phyloP scores from a whole-genome alignment of 257 asterid genomes.

The Nicotiana noctiflora region DNA sequence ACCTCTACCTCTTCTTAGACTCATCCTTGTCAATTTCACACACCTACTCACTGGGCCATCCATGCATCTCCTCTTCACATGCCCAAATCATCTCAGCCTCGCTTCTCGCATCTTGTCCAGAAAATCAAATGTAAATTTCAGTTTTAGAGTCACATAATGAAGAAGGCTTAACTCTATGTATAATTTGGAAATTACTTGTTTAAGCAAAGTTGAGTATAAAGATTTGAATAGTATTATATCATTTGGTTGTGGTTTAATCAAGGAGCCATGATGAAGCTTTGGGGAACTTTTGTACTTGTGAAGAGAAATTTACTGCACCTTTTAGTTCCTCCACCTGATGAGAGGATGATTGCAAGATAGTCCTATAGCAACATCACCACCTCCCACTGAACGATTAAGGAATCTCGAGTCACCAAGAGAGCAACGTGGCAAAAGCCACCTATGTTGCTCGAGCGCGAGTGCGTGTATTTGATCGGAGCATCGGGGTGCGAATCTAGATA shows the following conservation, averaged over 20 bases:
- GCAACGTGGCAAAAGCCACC: background rate
- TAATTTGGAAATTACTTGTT: background rate
- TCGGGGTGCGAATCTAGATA: too few species aligned
- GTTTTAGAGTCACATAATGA: background rate
- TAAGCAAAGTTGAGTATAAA: background rate
- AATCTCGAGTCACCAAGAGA: background rate
- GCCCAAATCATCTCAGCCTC: too few species aligned
- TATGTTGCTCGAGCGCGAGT: too few species aligned
- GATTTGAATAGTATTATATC: background rate
- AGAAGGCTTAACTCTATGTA: background rate
- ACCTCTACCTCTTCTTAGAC: too few species aligned
- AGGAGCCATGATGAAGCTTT: background rate
- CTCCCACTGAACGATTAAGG: background rate
- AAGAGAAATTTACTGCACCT: background rate
- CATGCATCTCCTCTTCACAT: too few species aligned
- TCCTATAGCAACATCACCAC: background rate
- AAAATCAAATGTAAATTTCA: background rate
- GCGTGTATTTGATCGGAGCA: too few species aligned
- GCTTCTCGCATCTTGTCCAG: background rate
- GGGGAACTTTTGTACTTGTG: background rate
- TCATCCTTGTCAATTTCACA: too few species aligned
- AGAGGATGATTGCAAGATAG: background rate
- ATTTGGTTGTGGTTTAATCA: background rate
- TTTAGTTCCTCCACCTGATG: background rate
- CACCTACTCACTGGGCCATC: too few species aligned